Conservation (phyloP, 768 basidiomycete genomes). For the Tricholoma flavovirens region DNA sequence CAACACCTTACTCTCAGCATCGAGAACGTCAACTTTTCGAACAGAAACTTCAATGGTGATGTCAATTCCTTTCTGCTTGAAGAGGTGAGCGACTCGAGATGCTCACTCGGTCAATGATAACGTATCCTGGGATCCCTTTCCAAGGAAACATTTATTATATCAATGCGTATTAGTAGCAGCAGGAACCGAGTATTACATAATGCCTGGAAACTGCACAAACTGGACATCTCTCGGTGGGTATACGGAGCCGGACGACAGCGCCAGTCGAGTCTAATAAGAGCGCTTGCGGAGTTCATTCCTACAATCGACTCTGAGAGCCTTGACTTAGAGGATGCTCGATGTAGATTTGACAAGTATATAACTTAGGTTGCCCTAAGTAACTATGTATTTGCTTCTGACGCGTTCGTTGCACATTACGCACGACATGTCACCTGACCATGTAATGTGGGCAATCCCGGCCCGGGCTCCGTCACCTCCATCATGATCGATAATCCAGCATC, state of each 20-base stretch:
- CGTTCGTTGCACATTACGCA: too few species aligned
- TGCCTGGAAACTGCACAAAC: slow-evolving; percentile 18
- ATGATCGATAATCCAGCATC: neutral
- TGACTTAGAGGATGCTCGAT: too few species aligned
- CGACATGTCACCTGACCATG: too few species aligned
- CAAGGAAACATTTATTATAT: neutral
- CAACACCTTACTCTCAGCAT: slow-evolving; percentile 17
- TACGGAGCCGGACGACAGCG: slow-evolving; percentile 17
- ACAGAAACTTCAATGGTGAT: slow-evolving; percentile 5
- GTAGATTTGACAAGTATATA: too few species aligned
- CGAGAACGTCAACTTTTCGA: slow-evolving; percentile 10
- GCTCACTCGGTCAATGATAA: too few species aligned
- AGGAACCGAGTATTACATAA: slow-evolving; percentile 4
- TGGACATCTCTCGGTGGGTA: slow-evolving; percentile 21
- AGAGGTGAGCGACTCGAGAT: neutral
- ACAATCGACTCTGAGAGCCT: too few species aligned
- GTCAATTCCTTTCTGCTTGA: slow-evolving; percentile 1
- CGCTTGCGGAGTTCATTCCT: slow-evolving; percentile 12
- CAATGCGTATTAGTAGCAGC: slow-evolving; percentile 11
- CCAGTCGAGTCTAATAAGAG: slow-evolving; percentile 19
- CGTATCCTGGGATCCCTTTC: neutral
- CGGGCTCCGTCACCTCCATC: neutral
- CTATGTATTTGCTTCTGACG: too few species aligned
- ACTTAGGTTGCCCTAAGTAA: too few species aligned
- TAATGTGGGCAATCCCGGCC: too few species aligned